These are phyloP conservation scores for Brassica carinata DNA, from an alignment of 345 rosid genomes.

Conservation along the genomic window DNA sequence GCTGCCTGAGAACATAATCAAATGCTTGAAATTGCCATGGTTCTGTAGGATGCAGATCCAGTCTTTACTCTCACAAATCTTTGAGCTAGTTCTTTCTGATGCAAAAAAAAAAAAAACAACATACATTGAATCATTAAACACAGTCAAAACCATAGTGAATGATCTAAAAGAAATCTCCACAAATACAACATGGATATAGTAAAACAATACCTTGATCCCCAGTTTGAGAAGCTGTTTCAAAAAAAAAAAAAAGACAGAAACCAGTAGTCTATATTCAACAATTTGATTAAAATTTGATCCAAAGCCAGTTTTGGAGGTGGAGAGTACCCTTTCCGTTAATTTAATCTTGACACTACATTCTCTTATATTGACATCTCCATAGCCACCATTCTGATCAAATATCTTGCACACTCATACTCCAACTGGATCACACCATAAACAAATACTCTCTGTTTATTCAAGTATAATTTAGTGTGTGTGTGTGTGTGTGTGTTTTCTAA, in stretches of 20 bases:
- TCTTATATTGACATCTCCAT: too few species aligned
- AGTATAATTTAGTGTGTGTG: background rate
- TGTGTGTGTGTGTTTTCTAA: background rate
- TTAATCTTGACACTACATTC: too few species aligned
- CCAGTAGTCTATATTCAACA: background rate
- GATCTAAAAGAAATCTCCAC: background rate
- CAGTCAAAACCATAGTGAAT: background rate
- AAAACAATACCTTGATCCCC: background rate
- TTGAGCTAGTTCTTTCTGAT: background rate
- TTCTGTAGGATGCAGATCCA: background rate
- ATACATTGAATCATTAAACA: background rate
- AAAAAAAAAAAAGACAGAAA: background rate
- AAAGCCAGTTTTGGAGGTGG: too few species aligned
- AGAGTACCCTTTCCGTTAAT: too few species aligned
- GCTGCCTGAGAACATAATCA: too few species aligned
- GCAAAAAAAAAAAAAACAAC: background rate
- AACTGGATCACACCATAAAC: conserved; percentile 50
- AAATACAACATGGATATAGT: background rate
- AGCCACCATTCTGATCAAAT: background rate
- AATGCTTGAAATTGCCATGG: background rate
- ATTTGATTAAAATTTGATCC: too few species aligned
- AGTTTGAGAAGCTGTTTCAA: background rate
- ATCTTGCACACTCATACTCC: conserved; percentile 51
- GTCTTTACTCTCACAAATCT: background rate
- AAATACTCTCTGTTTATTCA: background rate